Base-by-base conservation (phyloP, 305 asterid species). In the Solanum hybrid region DNA sequence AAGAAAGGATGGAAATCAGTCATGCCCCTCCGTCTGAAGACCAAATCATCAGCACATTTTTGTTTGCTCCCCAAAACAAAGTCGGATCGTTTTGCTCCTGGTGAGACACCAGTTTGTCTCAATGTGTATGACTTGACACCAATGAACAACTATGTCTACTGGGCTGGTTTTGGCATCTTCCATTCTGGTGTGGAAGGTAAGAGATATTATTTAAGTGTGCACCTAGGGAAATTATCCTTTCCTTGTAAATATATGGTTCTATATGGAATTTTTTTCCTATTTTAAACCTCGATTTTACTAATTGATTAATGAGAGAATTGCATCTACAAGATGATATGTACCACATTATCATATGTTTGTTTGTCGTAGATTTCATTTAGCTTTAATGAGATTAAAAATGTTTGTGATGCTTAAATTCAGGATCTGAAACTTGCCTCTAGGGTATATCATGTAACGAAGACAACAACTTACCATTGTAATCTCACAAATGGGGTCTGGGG, bases 101-200 rank as follows among this genome's bases (percentile, higher is more conserved):
- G 94, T 90, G 92, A 90, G 86, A 90, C 98, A 10, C 97, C 98
- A 3, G 99, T 98, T 89, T 94, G 92, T 90, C 98, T 95, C 93
- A 95, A 95, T 87, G 97, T 95, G 86, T 95, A 95, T 38, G 98
- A 95, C 89, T 93, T 94, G 92, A 95, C 97, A 40, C 97, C 97
- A 16, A 90, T 93, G 90, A 95, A 95, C 85, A 95, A 94, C 89
- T 95, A 94, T 87, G 91, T 94, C 88, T 94, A 95, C 79, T 95
- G 98, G 98, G 97, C 96, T 87, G 98, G 98, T 89, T 91, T 95
- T 35, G 97, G 98, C 37, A 93, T 94, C 89, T 95, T 94, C 90
- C 98, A 95, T 86, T 94, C 98, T 4, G 98, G 96, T 42, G 96
- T 96, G 35, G 99, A 96, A 94, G 99, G 99, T 96, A 93, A 32